Base-by-base conservation (phyloP, 2,329 filamentous ascomycete genomes). In the Hymenoscyphus scutula region DNA sequence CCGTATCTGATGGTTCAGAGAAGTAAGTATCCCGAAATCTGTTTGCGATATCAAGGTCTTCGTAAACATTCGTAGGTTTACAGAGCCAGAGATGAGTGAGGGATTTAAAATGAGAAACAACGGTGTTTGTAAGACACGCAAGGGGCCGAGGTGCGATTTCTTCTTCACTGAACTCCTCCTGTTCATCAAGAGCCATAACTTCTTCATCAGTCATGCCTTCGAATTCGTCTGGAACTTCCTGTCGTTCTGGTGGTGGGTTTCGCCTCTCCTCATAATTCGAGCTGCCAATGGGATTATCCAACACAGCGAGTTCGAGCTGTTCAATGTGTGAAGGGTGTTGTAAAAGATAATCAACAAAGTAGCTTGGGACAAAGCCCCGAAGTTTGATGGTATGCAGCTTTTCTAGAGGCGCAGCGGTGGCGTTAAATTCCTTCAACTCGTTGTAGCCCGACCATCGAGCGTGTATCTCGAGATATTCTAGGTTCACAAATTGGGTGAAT, bases 391-490 rank as follows among this genome's bases (percentile, higher is more conserved):
- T 25, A 51, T 51, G 45, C 4, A 25, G 45, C 11, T 51, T 23
- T 51, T 51, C 19, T 19, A 51, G 19, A 4, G 45, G 45, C 45
- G 19, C n/a, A 5, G 19, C 45, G 25, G 45, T 5, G 19, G 45
- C 4, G 45, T 25, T 19, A 3, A 51, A 51, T 23, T 11, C 1
- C 34, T 37, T 17, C 5, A 25, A 10, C 5, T 23, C 23, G 13
- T 51, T 23, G 19, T 5, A 51, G 13, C 2, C 2, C 13, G 6
- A 5, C n/a, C 19, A 51, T 13, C 19, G 45, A 25, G 45, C 45
- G 45, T 51, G 45, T 51, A 51, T 51, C 19, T 51, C 45, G 19
- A 51, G 19, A 51, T 51, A 51, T 25, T 51, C 45, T 19, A 51
- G 25, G 13, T 51, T 51, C 8, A 23, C 19, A 13, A 51, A 51